A percentile compares a stretch with the other conserved stretches of the same genome.
Evolutionary conservation across 2,329 filamentous ascomycete genomes (phyloP).

Genomic region (Talaromyces islandicus): DNA sequence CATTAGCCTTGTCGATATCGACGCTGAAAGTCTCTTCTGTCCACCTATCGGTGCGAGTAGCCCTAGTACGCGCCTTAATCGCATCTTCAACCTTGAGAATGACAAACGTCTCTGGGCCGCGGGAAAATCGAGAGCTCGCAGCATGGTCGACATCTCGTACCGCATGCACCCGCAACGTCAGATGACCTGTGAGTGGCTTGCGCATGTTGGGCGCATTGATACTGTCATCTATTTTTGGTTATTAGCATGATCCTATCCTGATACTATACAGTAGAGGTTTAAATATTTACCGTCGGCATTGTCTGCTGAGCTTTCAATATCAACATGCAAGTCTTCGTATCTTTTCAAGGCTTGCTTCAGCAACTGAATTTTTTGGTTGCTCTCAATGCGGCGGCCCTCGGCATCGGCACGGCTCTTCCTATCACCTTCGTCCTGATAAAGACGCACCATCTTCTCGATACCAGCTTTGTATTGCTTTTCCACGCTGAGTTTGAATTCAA

Average conservation of each 20-base stretch:
- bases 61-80: slow-evolving; percentile 79
- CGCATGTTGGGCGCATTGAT: slow-evolving; percentile 91
- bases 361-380: slow-evolving; percentile 94
- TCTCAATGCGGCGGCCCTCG: slow-evolving; percentile 82
- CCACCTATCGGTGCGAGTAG: slow-evolving; percentile 84
- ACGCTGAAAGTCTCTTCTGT: slow-evolving; percentile 85
- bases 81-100: slow-evolving; percentile 95
- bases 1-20: slow-evolving; percentile 96
- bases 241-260: neutral
- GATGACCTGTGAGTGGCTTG: slow-evolving; percentile 88
- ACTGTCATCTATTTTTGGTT: slow-evolving; percentile 67
- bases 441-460: slow-evolving; percentile 97
- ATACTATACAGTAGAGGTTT: neutral
- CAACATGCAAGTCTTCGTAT: slow-evolving; percentile 95
- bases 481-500: slow-evolving; percentile 97
- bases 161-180: slow-evolving; percentile 77
- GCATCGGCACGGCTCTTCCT: slow-evolving; percentile 92
- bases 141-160: slow-evolving; percentile 95
- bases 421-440: slow-evolving; percentile 96
- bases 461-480: slow-evolving; percentile 99
- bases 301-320: slow-evolving; percentile 69
- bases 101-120: slow-evolving; percentile 91
- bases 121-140: slow-evolving; percentile 71
- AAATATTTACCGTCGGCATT: slow-evolving; percentile 62
- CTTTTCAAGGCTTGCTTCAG: slow-evolving; percentile 92